Percentiles rank a stretch among this genome's conserved stretches.
Conservation (phyloP, 495 filamentous ascomycete species). For the Sordaria brevicollis region DNA sequence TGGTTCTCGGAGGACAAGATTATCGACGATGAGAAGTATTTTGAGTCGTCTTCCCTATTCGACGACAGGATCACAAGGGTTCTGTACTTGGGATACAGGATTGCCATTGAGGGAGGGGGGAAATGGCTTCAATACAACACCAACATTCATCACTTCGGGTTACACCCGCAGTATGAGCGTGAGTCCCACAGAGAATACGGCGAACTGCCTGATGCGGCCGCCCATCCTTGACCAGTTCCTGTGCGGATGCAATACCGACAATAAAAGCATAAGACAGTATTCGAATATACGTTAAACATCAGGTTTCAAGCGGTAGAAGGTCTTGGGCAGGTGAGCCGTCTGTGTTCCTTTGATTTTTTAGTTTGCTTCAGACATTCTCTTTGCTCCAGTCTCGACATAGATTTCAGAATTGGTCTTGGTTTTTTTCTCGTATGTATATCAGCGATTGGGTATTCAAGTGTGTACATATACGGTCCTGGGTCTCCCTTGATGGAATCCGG, state of each 20-base stretch:
- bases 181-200: conserved; percentile 6
- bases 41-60: conserved; percentile 57
- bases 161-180: conserved; percentile 15
- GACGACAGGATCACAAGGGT: conserved; percentile 61
- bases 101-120: conserved; percentile 31
- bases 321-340: not conserved
- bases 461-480: not conserved
- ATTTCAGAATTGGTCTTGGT: not conserved
- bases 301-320: not conserved
- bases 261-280: not conserved
- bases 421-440: not conserved
- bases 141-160: conserved; percentile 21
- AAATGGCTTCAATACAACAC: conserved; percentile 29
- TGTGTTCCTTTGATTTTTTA: not conserved
- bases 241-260: not conserved
- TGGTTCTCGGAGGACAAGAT: conserved; percentile 62
- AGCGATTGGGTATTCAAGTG: not conserved
- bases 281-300: not conserved
- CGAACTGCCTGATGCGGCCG: conserved; percentile 17
- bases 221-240: not conserved
- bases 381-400: not conserved
- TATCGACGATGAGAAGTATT: conserved; percentile 67
- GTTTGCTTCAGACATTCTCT: not conserved
- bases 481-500: not conserved
- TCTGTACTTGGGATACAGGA: conserved; percentile 55